Conservation (phyloP, 306 rosid species). For the Inga oerstediana region DNA sequence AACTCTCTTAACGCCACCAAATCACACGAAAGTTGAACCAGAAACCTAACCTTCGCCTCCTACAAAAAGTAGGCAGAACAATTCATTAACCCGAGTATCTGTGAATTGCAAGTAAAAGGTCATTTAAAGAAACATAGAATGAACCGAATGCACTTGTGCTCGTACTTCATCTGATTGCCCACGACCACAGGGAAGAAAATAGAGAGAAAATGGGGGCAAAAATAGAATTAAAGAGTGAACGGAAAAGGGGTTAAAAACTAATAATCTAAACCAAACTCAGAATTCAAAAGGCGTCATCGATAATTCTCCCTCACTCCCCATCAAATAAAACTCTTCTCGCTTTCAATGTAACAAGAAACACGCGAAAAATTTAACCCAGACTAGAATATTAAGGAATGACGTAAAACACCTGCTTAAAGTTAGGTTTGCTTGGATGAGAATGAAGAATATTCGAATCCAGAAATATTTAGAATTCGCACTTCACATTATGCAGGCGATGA, state of each 20-base stretch:
- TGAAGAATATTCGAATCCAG: conserved; percentile 11
- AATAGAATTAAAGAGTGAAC: neutral
- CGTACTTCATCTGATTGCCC: conserved; percentile 6
- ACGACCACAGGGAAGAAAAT: neutral
- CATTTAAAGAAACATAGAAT: neutral
- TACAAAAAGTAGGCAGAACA: conserved; percentile 12
- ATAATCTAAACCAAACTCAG: neutral
- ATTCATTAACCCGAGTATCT: conserved; percentile 27
- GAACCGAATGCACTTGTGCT: neutral
- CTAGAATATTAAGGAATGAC: neutral
- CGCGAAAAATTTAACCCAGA: neutral
- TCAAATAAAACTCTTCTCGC: neutral
- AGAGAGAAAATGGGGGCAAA: neutral
- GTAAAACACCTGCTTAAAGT: conserved; percentile 40
- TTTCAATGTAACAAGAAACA: conserved; percentile 23
- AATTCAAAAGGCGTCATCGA: neutral
- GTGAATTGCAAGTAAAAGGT: neutral
- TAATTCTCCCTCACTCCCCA: neutral
- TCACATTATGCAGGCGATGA: conserved; percentile 27
- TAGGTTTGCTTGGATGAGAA: conserved; percentile 29
- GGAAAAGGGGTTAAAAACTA: neutral
- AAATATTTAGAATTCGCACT: conserved; percentile 28
- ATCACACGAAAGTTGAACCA: conserved; percentile 24
- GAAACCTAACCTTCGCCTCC: conserved; percentile 39
- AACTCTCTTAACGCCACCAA: conserved; percentile 12